Evolutionary conservation across 768 basidiomycete genomes (phyloP).

Genomic region (Collybia sordida): DNA sequence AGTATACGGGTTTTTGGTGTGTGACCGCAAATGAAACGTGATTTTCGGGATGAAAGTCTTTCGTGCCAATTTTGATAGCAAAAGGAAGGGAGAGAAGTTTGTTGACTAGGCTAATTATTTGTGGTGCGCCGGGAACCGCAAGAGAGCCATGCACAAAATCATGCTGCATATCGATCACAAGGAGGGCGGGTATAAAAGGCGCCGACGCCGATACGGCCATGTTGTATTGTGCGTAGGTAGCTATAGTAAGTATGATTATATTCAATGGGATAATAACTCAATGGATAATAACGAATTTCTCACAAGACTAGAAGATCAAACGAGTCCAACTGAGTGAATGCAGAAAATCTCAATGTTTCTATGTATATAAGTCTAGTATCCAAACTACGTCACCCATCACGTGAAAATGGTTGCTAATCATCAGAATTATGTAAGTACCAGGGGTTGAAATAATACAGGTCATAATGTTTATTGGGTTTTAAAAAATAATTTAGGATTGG

Average conservation of each 20-base stretch:
- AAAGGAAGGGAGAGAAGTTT: conserved; percentile 59
- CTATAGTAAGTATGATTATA: background rate
- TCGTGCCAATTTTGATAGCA: conserved; percentile 48
- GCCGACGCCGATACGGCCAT: conserved; percentile 5
- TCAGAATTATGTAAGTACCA: too few species aligned
- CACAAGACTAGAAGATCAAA: background rate
- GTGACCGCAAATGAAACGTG: conserved; percentile 75
- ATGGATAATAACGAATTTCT: background rate
- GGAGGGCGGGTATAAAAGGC: conserved; percentile 49
- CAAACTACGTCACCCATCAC: too few species aligned
- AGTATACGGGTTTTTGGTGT: conserved; percentile 33
- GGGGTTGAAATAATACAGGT: too few species aligned
- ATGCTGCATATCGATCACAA: conserved; percentile 81
- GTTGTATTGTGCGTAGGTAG: background rate
- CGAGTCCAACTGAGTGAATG: background rate
- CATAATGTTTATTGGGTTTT: too few species aligned
- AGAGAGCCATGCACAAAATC: conserved; percentile 81
- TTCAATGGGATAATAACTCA: background rate
- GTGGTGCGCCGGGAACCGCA: conserved; percentile 60
- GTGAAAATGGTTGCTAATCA: too few species aligned
- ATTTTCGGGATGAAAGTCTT: conserved; percentile 55
- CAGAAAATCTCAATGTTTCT: too few species aligned
- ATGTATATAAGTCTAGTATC: too few species aligned
- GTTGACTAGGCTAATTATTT: conserved; percentile 57
- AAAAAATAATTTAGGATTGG: too few species aligned